Base-by-base conservation (phyloP, 2,329 filamentous ascomycete genomes). In the Curvularia sp. region DNA sequence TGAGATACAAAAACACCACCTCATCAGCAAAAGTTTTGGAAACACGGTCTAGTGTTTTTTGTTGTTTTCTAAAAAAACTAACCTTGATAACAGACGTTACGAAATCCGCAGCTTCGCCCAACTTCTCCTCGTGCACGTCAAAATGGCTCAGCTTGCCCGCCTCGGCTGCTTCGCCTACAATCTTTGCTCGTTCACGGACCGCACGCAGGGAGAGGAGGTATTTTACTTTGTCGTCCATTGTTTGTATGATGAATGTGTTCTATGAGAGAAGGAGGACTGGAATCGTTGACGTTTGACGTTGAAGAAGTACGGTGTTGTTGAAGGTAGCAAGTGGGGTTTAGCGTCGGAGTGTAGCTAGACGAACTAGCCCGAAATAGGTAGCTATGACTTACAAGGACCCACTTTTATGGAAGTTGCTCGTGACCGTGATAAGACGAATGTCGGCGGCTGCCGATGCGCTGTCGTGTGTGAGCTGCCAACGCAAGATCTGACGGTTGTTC, bases 51-150 rank as follows among this genome's bases (percentile, higher is more conserved):
- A 28, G 26, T 8, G 1, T 6, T 28, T 28, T 4, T 8, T 4
- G 5, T 7, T 31, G 6, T 10, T 31, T 31, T 31, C 30, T 10
- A 30, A 30, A 8, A 31, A 35, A 46, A 60, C 63, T 24, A 39
- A 94, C 92, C 89, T 95, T 96, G 81, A 97, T 96, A 63, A 97
- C 92, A 46, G 89, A 88, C 22, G 92, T 88, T 22, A 96, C 90
- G 75, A 95, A 96, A 31, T 85, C 85, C 10, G 93, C 91, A 2
- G 93, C 93, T 61, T 92, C 89, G 33, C 83, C 78, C 75, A 96
- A 91, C 76, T 92, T 93, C 75, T 80, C 79, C 81, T 93, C 86
- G 75, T 97, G 92, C 43, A 96, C 91, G 64, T 92, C 88, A 70
- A 97, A 97, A 74, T 97, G 92, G 61, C 85, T 86, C 60, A 96